Base-by-base conservation (phyloP, 345 rosid species). In the Durio zibethinus region DNA sequence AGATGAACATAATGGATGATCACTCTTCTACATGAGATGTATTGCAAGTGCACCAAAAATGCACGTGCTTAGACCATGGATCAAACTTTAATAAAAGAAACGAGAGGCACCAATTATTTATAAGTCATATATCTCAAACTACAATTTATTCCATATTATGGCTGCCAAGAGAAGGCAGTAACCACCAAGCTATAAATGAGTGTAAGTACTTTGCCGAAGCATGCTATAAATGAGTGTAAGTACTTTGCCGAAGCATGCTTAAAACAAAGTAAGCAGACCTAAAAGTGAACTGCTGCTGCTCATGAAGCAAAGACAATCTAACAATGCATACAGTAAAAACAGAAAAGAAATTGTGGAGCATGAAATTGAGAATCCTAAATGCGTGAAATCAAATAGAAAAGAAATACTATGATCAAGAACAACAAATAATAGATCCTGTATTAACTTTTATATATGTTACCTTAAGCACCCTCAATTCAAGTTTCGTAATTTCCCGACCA, bases 401-500 rank as follows among this genome's bases (percentile, higher is more conserved):
- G 52, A 50, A 35, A 53, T 18, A 12, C 4, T 45, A n/a, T 36
- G 31, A n/a, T 33, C 29, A 72, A 33, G 29, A 15, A 50, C 20
- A 50, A 47, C 0, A 15, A 16, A 50, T 43, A 16, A 50, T 50
- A 50, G 54, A 50, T 50, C 54, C 52, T 50, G 20, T 50, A 50
- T 47, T 3, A 50, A 50, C n/a, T 16, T 50, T 16, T 33, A 56
- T 43, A 20, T 10, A 31, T 43, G 12, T 23, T 71, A 93, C 99
- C 89, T 84, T 97, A 61, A 97, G 85, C 25, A 97, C 89, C 85
- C 95, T 91, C 73, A 82, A 78, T 66, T 97, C 98, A 66, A 85
- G 92, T 84, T 85, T 97, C 36, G 99, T 97, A 68, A 97, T 94
- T 85, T 97, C 97, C 45, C 98, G 84, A 56, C 99, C 99, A 42